phyloP scores from a whole-genome alignment of 305 asterid species.

The Plantago coronopus region DNA sequence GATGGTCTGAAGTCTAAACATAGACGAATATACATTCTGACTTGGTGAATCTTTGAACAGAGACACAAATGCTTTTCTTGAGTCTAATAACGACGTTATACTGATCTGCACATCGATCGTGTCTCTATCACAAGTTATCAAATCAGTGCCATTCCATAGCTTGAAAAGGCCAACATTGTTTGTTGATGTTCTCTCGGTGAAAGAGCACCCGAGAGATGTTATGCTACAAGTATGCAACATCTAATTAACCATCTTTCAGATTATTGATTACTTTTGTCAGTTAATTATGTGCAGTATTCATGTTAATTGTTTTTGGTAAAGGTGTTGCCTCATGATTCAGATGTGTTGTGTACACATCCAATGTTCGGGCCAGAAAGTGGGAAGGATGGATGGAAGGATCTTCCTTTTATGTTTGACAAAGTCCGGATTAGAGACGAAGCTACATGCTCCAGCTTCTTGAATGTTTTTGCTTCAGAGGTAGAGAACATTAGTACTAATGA shows the following conservation, averaged over 20 bases:
- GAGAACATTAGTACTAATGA: neutral
- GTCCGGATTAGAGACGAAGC: constrained; percentile 58
- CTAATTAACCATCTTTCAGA: neutral
- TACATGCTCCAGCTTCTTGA: constrained; percentile 53
- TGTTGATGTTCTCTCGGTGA: constrained; percentile 82
- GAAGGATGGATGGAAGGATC: constrained; percentile 66
- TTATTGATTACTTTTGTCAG: constrained; percentile 4
- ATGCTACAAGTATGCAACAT: constrained; percentile 49
- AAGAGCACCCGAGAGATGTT: constrained; percentile 70
- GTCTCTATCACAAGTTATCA: constrained; percentile 59
- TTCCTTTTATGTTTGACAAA: constrained; percentile 65
- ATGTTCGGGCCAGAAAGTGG: constrained; percentile 98
- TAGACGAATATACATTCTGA: neutral
- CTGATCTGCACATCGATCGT: constrained; percentile 68
- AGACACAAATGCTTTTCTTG: constrained; percentile 51
- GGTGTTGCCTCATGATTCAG: constrained; percentile 69
- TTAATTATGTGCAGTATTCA: neutral
- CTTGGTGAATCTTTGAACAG: constrained; percentile 30
- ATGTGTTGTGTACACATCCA: constrained; percentile 87
- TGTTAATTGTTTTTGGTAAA: constrained; percentile 20
- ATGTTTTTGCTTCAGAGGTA: constrained; percentile 72
- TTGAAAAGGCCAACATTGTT: constrained; percentile 56
- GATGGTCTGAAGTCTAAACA: too few relatives aligned
- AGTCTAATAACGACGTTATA: constrained; percentile 58
- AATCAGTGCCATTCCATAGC: constrained; percentile 48